These are phyloP conservation scores for Paspalum vaginatum DNA, from an alignment of 176 grass and related monocot species.

Conservation along the genomic window DNA sequence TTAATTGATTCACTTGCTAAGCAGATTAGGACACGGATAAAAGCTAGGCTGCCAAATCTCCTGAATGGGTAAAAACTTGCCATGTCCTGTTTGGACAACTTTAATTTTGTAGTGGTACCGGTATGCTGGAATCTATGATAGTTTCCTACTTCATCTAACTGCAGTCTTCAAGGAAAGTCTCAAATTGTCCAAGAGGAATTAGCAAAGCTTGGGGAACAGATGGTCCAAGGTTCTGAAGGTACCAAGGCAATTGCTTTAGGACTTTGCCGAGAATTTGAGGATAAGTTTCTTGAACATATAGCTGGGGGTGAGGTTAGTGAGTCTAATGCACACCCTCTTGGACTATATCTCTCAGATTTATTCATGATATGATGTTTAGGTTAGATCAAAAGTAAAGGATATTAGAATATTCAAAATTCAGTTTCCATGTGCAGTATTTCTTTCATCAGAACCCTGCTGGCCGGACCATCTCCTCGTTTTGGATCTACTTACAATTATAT, in stretches of 20 bases:
- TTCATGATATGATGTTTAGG: constrained; percentile 7
- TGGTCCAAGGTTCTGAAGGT: constrained; percentile 78
- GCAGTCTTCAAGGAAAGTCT: constrained; percentile 77
- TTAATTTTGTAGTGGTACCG: constrained; percentile 12
- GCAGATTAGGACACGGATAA: constrained; percentile 71
- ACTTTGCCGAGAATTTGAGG: constrained; percentile 87
- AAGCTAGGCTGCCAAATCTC: constrained; percentile 65
- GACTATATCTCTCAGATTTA: constrained; percentile 3
- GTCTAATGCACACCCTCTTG: constrained; percentile 1
- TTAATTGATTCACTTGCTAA: constrained; percentile 83
- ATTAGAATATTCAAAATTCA: constrained; percentile 18
- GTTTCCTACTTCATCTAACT: constrained; percentile 17
- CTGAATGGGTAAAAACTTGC: constrained; percentile 62
- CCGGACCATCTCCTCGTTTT: not conserved
- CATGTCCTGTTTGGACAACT: constrained; percentile 5
- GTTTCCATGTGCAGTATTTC: not conserved
- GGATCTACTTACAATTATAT: not conserved
- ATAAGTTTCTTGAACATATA: constrained; percentile 78
- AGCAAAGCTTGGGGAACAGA: constrained; percentile 80
- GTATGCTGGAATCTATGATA: constrained; percentile 25
- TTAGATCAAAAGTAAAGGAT: not conserved
- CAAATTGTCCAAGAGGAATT: constrained; percentile 87
- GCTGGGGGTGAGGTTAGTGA: constrained; percentile 69
- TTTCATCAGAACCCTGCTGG: not conserved
- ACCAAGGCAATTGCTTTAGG: constrained; percentile 79